Evolutionary conservation across 495 filamentous ascomycete genomes (phyloP).

Genomic region (Amphirosellinia nigrospora): DNA sequence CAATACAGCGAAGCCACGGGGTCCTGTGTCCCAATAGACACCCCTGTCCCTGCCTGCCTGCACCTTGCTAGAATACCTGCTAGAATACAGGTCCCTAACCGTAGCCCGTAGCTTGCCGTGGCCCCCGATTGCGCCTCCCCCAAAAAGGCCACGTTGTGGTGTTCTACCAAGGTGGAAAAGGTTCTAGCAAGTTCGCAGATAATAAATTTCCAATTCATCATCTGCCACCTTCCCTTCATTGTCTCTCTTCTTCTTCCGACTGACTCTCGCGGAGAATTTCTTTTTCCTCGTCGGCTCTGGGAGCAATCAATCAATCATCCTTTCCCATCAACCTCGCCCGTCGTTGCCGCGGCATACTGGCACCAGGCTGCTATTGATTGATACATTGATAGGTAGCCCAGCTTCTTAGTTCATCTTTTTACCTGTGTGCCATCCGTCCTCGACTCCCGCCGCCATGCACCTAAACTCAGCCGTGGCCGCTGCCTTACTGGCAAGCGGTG

Average conservation of each 20-base stretch:
- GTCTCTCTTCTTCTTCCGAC: constrained; percentile 17
- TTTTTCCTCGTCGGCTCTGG: constrained; percentile 25
- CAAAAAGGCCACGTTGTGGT: constrained; percentile 32
- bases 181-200: constrained; percentile 25
- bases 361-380: neutral
- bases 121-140: constrained; percentile 10
- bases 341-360: constrained; percentile 4
- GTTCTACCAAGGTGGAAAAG: constrained; percentile 18
- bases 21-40: neutral
- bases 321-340: constrained; percentile 14
- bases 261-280: constrained; percentile 24
- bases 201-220: constrained; percentile 28
- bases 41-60: neutral
- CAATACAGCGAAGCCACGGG: neutral
- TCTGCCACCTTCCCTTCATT: constrained; percentile 13
- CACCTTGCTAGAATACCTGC: no score
- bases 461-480: constrained; percentile 79
- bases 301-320: constrained; percentile 15
- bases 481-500: constrained; percentile 70
- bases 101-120: constrained; percentile 18
- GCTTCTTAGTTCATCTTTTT: constrained; percentile 10
- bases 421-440: neutral
- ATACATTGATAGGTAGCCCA: constrained; percentile 5
- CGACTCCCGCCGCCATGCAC: constrained; percentile 60
- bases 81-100: no score